These are phyloP conservation scores for Pseudozyma thailandica DNA, from an alignment of 1,284 basidiomycete species.

Conservation along the genomic window DNA sequence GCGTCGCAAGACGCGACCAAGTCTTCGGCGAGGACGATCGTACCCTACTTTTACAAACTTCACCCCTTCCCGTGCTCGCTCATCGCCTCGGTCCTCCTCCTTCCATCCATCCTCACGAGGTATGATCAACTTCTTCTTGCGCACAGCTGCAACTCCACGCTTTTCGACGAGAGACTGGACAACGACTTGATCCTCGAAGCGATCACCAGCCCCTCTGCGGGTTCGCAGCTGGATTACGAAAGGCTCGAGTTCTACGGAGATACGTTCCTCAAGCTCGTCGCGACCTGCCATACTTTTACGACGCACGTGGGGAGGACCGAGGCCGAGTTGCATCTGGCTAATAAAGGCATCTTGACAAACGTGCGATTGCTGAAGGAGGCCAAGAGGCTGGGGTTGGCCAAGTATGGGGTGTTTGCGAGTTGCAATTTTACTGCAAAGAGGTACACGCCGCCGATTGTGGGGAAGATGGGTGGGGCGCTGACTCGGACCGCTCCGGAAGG, in stretches of 20 bases:
- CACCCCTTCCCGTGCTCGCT: slow-evolving; percentile 17
- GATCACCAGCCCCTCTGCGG: slow-evolving; percentile 25
- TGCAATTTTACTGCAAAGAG: neutral
- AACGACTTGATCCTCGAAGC: slow-evolving; percentile 33
- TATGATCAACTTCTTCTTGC: slow-evolving; percentile 49
- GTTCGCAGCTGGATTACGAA: slow-evolving; percentile 40
- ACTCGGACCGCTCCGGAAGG: neutral
- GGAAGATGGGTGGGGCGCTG: slow-evolving; percentile 1
- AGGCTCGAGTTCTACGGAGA: slow-evolving; percentile 56
- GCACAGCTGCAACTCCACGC: slow-evolving; percentile 6
- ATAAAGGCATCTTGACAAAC: slow-evolving; percentile 50
- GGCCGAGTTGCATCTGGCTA: slow-evolving; percentile 46
- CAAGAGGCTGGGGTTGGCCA: slow-evolving; percentile 17
- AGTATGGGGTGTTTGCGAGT: slow-evolving; percentile 20
- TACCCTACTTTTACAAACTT: slow-evolving; percentile 24
- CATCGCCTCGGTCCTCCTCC: slow-evolving; percentile 16
- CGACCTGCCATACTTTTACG: slow-evolving; percentile 47
- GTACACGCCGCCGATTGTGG: slow-evolving; percentile 10
- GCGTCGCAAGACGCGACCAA: neutral
- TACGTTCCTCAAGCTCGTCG: slow-evolving; percentile 49
- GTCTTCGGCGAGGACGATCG: neutral
- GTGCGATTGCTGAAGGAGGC: slow-evolving; percentile 34
- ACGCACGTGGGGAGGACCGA: slow-evolving; percentile 22
- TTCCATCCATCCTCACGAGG: slow-evolving; percentile 46
- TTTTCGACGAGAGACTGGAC: slow-evolving; percentile 23